These are phyloP conservation scores for Paraconiothyrium sp. DNA, from an alignment of 2,329 filamentous ascomycete genomes.

Conservation along the genomic window DNA sequence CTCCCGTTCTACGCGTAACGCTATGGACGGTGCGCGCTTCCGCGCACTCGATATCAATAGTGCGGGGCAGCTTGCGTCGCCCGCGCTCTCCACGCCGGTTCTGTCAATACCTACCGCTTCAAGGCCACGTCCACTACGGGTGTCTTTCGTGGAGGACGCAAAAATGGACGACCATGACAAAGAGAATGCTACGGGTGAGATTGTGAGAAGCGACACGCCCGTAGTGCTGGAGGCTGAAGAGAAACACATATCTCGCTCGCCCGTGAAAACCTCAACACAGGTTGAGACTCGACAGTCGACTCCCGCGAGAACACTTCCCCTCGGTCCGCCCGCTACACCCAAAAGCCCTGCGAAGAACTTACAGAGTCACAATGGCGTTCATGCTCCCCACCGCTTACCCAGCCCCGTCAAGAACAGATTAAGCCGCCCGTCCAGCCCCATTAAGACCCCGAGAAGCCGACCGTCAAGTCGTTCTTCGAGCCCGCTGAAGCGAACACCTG, in stretches of 20 bases:
- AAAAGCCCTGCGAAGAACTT: not conserved
- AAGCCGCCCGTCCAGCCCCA: not conserved
- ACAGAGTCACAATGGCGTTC: not conserved
- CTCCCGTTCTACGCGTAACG: conserved; percentile 1
- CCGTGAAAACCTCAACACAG: not conserved
- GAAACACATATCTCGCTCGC: not conserved
- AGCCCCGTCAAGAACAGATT: not conserved
- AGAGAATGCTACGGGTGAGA: not conserved
- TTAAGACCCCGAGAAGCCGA: not conserved
- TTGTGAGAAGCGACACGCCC: not conserved
- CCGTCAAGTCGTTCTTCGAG: conserved; percentile 4
- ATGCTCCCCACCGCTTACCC: not conserved
- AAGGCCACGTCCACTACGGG: not conserved
- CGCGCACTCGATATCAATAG: not conserved
- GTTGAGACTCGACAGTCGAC: not conserved
- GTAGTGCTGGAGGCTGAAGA: not conserved
- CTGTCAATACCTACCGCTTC: not conserved
- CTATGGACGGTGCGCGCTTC: not conserved
- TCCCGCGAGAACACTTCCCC: not conserved
- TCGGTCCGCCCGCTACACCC: not conserved
- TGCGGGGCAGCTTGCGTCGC: not conserved
- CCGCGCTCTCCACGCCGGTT: not conserved
- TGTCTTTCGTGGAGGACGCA: not conserved
- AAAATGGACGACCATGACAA: conserved; percentile 1
- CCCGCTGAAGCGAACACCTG: conserved; percentile 11